These are phyloP conservation scores for Trebouxia sp. DNA, from an alignment of 139 green algal genomes.

Conservation along the genomic window DNA sequence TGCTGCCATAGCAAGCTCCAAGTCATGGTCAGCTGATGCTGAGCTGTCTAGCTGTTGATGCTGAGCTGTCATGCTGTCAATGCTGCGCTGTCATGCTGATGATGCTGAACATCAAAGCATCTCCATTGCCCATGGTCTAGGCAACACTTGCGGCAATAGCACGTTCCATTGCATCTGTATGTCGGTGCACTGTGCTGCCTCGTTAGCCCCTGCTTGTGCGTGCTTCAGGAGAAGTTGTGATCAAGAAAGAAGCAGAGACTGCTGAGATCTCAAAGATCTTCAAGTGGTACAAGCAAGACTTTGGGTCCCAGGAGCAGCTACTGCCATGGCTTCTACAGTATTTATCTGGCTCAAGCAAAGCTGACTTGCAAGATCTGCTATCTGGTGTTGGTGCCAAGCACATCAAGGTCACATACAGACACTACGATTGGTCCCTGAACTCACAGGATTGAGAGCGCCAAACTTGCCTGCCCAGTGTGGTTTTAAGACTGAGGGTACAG, in stretches of 20 bases:
- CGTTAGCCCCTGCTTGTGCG: not conserved
- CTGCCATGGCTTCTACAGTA: slow-evolving; percentile 57
- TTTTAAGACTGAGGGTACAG: no score
- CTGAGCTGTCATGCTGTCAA: no score
- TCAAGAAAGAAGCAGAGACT: slow-evolving; percentile 54
- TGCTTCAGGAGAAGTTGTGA: slow-evolving; percentile 18
- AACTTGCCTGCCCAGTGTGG: no score
- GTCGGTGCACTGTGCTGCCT: not conserved
- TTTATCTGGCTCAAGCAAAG: slow-evolving; percentile 30
- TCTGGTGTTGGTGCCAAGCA: slow-evolving; percentile 28
- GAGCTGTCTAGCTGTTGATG: no score
- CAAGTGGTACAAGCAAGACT: slow-evolving; percentile 86
- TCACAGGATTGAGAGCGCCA: slow-evolving; percentile 31
- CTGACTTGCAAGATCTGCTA: slow-evolving; percentile 47
- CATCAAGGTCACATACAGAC: slow-evolving; percentile 23
- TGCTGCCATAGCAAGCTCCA: no score
- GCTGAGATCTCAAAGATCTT: slow-evolving; percentile 88
- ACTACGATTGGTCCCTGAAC: slow-evolving; percentile 45
- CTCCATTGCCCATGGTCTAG: no score
- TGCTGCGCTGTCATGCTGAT: no score
- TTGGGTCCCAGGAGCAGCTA: slow-evolving; percentile 61
- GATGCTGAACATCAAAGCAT: no score
- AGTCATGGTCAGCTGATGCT: no score
- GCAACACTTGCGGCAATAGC: no score
- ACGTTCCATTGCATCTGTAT: no score